Evolutionary conservation across 495 filamentous ascomycete species (phyloP).

Genomic region (Xylaria nigripes): DNA sequence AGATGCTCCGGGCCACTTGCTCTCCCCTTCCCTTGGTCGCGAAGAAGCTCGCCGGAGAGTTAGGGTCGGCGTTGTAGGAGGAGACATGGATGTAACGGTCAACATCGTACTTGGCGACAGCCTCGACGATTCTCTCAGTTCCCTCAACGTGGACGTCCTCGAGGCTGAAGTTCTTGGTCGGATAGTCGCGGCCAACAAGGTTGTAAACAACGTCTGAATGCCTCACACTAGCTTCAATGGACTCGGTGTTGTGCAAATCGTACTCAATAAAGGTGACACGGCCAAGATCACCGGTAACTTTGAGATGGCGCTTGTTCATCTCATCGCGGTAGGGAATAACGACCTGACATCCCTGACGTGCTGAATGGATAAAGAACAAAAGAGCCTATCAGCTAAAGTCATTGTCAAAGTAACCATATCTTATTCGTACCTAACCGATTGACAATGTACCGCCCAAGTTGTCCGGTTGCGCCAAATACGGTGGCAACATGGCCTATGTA

Average conservation of each 20-base stretch:
- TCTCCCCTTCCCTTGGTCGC: constrained; percentile 84
- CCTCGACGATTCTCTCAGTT: constrained; percentile 88
- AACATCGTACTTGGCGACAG: constrained; percentile 95
- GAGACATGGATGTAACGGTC: constrained; percentile 97
- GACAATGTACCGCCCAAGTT: constrained; percentile 95
- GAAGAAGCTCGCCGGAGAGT: constrained; percentile 79
- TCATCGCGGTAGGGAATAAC: constrained; percentile 93
- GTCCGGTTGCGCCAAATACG: constrained; percentile 95
- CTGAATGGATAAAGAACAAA: constrained; percentile 39
- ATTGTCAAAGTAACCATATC: not conserved
- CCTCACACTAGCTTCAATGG: constrained; percentile 91
- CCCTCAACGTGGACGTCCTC: constrained; percentile 93
- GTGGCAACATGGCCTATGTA: constrained; percentile 79
- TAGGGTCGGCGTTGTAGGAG: constrained; percentile 77
- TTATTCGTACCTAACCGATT: constrained; percentile 72
- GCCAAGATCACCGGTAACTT: constrained; percentile 88
- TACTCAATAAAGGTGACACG: constrained; percentile 86
- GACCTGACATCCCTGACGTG: constrained; percentile 84
- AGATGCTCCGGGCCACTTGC: constrained; percentile 77
- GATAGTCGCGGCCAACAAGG: constrained; percentile 84
- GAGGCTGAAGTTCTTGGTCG: constrained; percentile 95
- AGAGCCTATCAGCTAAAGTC: not conserved
- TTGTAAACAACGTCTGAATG: constrained; percentile 98
- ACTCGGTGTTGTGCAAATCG: constrained; percentile 89
- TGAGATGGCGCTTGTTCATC: constrained; percentile 94